Evolutionary conservation across 768 basidiomycete species (phyloP).

Genomic region (Kwoniella botswanensis): DNA sequence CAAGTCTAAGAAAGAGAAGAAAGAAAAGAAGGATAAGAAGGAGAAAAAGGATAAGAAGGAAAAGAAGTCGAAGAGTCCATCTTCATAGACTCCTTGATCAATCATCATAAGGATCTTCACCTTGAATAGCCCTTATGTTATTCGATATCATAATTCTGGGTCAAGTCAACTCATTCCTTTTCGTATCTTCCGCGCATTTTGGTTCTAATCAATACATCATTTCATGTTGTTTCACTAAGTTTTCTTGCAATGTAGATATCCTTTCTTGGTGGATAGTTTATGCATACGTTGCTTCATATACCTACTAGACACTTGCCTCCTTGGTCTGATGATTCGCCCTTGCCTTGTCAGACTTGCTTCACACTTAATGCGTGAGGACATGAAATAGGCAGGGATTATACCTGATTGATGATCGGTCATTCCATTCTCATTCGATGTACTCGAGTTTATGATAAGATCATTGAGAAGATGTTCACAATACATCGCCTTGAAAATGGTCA

Average conservation of each 20-base stretch:
- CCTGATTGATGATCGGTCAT: not conserved
- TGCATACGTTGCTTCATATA: not conserved
- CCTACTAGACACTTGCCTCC: not conserved
- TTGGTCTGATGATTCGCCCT: too few relatives aligned
- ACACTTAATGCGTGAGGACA: too few relatives aligned
- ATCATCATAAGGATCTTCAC: not conserved
- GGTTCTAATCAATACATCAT: not conserved
- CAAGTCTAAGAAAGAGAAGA: constrained; percentile 20
- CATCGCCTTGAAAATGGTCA: too few relatives aligned
- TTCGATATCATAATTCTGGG: too few relatives aligned
- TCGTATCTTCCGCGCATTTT: too few relatives aligned
- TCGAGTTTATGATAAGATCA: not conserved
- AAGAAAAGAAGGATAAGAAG: constrained; percentile 34
- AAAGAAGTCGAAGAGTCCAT: constrained; percentile 20
- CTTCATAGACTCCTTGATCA: not conserved
- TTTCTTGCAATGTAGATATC: not conserved
- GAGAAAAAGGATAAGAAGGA: constrained; percentile 31
- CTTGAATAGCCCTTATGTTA: too few relatives aligned
- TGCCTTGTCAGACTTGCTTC: not conserved
- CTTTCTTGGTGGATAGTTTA: not conserved
- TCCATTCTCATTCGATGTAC: not conserved
- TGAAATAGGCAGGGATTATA: too few relatives aligned
- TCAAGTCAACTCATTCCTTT: too few relatives aligned
- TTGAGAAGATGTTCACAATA: too few relatives aligned
- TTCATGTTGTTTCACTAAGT: not conserved